These are phyloP conservation scores for Ganoderma lucidum DNA, from an alignment of 1,284 basidiomycete genomes.

Conservation along the genomic window DNA sequence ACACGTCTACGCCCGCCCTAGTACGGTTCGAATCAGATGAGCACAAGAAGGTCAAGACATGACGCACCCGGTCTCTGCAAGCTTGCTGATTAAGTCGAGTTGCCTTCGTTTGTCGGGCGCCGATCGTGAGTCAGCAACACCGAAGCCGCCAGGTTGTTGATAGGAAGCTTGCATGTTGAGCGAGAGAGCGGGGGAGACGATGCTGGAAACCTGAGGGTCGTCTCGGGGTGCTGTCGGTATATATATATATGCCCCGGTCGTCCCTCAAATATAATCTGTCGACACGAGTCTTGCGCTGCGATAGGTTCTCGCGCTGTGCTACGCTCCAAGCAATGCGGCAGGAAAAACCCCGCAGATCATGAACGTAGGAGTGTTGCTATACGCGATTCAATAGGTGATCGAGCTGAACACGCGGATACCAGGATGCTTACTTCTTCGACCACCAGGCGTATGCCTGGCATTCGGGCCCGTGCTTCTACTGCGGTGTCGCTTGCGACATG, in stretches of 20 bases:
- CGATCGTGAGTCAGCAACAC: neutral
- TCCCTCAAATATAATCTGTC: neutral
- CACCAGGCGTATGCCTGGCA: slow-evolving; percentile 1
- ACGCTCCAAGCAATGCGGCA: neutral
- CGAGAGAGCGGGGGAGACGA: neutral
- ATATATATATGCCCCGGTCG: neutral
- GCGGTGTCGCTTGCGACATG: neutral
- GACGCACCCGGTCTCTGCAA: neutral
- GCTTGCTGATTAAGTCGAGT: neutral
- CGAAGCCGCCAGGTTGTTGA: neutral
- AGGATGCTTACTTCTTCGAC: neutral
- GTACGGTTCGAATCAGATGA: neutral
- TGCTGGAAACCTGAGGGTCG: neutral
- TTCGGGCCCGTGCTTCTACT: neutral
- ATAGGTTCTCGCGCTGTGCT: neutral
- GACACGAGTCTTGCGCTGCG: neutral
- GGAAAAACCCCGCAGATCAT: neutral
- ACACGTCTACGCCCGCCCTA: neutral
- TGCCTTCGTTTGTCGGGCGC: neutral
- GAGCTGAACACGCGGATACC: slow-evolving; percentile 1
- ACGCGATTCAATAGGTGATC: neutral
- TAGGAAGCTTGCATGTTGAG: neutral
- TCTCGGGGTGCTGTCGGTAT: neutral
- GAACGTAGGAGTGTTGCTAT: neutral
- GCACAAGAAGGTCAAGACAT: neutral